phyloP scores from a whole-genome alignment of 345 rosid species.

The Gossypium thurberi region DNA sequence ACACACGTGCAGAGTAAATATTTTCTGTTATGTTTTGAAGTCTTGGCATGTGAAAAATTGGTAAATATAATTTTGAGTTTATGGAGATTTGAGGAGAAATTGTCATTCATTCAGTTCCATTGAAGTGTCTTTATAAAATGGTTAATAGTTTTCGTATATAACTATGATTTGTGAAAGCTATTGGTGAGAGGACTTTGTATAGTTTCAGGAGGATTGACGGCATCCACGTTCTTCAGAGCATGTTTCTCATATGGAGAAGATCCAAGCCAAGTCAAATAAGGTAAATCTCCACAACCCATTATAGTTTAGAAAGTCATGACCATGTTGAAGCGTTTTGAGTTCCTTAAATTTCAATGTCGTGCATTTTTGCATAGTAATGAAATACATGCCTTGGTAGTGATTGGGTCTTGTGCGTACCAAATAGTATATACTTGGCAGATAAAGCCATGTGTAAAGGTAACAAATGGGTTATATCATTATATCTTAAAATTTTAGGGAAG shows the following conservation, averaged over 20 bases:
- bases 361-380: not conserved
- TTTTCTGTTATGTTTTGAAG: not conserved
- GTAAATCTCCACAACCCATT: slow-evolving; percentile 22
- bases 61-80: not conserved
- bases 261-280: slow-evolving; percentile 63
- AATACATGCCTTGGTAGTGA: not conserved
- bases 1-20: not conserved
- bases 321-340: not conserved
- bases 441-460: not conserved
- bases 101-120: not conserved
- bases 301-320: too few relatives aligned
- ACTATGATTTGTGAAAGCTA: slow-evolving; percentile 2
- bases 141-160: slow-evolving; percentile 1
- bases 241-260: slow-evolving; percentile 88
- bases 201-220: slow-evolving; percentile 43
- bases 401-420: not conserved
- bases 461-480: not conserved
- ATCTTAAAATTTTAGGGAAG: not conserved
- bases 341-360: not conserved
- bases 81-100: not conserved
- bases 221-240: slow-evolving; percentile 51
- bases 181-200: not conserved
- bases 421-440: not conserved
- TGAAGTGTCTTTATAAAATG: not conserved
- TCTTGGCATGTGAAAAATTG: not conserved